Evolutionary conservation across 345 rosid species (phyloP), one percentile per base, ranked within the genome.

Genomic region (Lepidium sativum): DNA sequence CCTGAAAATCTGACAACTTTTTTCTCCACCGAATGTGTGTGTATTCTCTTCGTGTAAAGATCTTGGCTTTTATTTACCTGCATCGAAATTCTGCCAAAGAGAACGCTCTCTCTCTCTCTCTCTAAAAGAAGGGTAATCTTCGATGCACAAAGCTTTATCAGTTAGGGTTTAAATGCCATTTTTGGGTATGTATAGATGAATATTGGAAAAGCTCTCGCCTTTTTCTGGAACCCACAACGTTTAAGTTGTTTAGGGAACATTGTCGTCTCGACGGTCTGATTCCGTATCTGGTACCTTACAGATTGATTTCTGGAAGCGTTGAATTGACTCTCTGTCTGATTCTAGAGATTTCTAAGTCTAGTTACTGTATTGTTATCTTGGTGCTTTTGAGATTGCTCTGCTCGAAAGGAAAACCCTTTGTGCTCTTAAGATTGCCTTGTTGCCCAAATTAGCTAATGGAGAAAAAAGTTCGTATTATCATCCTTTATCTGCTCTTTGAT

Each of bases 161-260:
- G 52, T 69, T 52, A 69, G 54, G 31, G 41, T 34, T 59, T 57
- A 34, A 15, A 25, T 17, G 49, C 39, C 64, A 67, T 29, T 7
- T 1, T 15, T 45, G n/a, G 63, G 34, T 57, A 23, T 41, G 39
- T 43, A 12, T 4, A 33, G 45, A 37, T 35, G 27, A 34, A 32
- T 44, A 55, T 20, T 50, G 60, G 37, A 32, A 49, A 59, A 59
- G 59, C 43, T 68, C 32, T 49, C 16, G 44, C 42, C 43, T 50
- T 67, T 37, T 27, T 27, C n/a, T 8, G 15, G 15, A 44, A 14
- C 29, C 38, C 35, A 33, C 15, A 4, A 33, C 35, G 34, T 33
- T 58, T 38, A 9, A 20, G 47, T 55, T 62, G 4, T 66, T 66
- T 44, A 54, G 18, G 27, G 29, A 21, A 21, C 20, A 37, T 55